phyloP scores from a whole-genome alignment of 768 basidiomycete species.

The Pluteus cervinus region DNA sequence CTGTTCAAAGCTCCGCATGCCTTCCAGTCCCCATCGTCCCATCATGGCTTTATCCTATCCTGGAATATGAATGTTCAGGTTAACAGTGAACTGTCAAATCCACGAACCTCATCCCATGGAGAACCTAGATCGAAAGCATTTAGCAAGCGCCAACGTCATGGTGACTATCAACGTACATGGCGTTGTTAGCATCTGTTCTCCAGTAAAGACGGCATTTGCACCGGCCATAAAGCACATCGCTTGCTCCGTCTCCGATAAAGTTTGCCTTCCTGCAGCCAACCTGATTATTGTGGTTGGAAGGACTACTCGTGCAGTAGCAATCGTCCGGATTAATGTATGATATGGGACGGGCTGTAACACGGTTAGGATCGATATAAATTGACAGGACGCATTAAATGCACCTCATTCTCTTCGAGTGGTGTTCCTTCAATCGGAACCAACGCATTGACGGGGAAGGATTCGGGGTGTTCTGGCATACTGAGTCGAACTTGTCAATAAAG shows the following conservation, averaged over 20 bases:
- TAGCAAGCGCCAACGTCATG: conserved; percentile 1
- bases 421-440: conserved; percentile 95
- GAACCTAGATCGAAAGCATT: conserved; percentile 45
- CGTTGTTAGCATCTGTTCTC: conserved; percentile 95
- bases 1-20: conserved; percentile 89
- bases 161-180: conserved; percentile 58
- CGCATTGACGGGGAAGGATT: conserved; percentile 97
- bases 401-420: conserved; percentile 87
- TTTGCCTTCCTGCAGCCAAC: conserved; percentile 90
- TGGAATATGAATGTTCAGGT: conserved; percentile 8
- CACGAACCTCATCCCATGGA: conserved; percentile 84
- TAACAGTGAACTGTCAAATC: conserved; percentile 2
- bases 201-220: conserved; percentile 98
- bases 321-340: conserved; percentile 85
- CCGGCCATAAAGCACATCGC: conserved; percentile 99
- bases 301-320: conserved; percentile 91
- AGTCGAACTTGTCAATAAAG: conserved; percentile 10
- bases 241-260: conserved; percentile 84
- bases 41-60: conserved; percentile 89
- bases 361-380: conserved; percentile 9
- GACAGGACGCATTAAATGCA: conserved; percentile 40
- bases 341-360: conserved; percentile 63
- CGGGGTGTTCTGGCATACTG: conserved; percentile 95
- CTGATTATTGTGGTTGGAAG: conserved; percentile 92
- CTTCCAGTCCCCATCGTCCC: conserved; percentile 84